Conservation (phyloP, 106 monocot genomes). For the Gastrodia elata region DNA sequence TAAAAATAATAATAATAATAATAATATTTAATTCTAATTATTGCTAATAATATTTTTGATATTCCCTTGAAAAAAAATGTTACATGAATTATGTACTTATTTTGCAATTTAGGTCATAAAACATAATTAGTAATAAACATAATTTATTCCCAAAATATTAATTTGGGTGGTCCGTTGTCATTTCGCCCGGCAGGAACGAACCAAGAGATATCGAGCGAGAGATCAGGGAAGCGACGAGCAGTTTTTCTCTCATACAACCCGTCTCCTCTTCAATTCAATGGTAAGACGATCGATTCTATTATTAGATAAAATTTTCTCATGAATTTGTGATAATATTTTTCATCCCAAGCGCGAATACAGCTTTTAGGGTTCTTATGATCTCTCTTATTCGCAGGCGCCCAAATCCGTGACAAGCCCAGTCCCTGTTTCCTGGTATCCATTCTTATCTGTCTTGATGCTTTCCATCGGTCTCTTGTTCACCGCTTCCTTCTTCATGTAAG, state of each 20-base stretch:
- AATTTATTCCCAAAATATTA: too few species aligned
- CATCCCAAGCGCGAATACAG: not conserved
- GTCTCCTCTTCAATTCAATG: not conserved
- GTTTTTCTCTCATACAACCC: not conserved
- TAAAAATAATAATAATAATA: too few species aligned
- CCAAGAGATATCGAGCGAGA: not conserved
- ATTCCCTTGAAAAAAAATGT: too few species aligned
- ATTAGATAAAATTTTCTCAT: not conserved
- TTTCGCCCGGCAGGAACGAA: not conserved
- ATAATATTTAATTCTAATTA: too few species aligned
- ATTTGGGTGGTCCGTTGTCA: not conserved
- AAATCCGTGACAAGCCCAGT: slow-evolving; percentile 53
- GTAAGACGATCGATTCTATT: not conserved
- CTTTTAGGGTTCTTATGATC: slow-evolving; percentile 5
- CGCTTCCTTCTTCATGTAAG: slow-evolving; percentile 71
- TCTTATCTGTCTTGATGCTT: slow-evolving; percentile 42
- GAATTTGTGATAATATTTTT: not conserved
- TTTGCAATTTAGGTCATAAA: too few species aligned
- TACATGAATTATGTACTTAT: too few species aligned
- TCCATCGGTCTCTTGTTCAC: slow-evolving; percentile 49
- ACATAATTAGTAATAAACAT: too few species aligned
- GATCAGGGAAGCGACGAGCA: not conserved
- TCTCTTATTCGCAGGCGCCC: slow-evolving; percentile 23
- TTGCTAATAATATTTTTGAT: too few species aligned
- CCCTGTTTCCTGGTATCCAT: slow-evolving; percentile 48